Conservation (phyloP, 2,329 filamentous ascomycete species). For the Emergomyces pasteurianus region DNA sequence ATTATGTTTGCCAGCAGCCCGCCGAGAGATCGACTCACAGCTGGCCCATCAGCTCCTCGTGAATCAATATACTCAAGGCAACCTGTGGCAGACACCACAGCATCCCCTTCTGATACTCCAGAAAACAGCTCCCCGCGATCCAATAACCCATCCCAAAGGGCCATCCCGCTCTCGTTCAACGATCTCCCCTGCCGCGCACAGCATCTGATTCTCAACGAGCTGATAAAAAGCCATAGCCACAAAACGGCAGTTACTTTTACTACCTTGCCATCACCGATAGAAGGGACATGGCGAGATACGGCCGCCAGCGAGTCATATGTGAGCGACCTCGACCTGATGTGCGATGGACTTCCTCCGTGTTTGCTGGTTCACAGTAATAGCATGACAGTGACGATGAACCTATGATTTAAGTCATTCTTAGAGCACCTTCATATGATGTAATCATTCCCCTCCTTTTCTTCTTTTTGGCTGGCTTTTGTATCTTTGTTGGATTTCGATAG, state of each 20-base stretch:
- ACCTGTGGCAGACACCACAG: constrained; percentile 11
- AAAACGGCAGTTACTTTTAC: constrained; percentile 72
- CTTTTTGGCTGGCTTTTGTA: neutral
- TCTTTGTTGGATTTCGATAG: neutral
- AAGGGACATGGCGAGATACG: constrained; percentile 62
- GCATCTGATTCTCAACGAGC: constrained; percentile 74
- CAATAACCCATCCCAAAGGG: constrained; percentile 46
- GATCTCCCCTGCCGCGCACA: constrained; percentile 74
- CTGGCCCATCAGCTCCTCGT: constrained; percentile 15
- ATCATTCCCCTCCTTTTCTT: too few relatives aligned
- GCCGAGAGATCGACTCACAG: constrained; percentile 10
- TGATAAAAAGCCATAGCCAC: constrained; percentile 56
- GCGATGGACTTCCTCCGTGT: constrained; percentile 61
- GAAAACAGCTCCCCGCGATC: constrained; percentile 17
- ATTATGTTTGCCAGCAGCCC: constrained; percentile 60
- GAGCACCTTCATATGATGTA: too few relatives aligned
- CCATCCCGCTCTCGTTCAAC: constrained; percentile 67
- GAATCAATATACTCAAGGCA: constrained; percentile 29
- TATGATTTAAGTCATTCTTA: constrained; percentile 20
- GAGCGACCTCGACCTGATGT: constrained; percentile 65
- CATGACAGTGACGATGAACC: constrained; percentile 61
- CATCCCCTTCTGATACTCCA: neutral
- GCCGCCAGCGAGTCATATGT: constrained; percentile 61
- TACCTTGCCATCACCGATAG: constrained; percentile 67
- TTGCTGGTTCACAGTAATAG: constrained; percentile 76